Base-by-base conservation (phyloP, 1,284 basidiomycete species). In the Somion occarium region DNA sequence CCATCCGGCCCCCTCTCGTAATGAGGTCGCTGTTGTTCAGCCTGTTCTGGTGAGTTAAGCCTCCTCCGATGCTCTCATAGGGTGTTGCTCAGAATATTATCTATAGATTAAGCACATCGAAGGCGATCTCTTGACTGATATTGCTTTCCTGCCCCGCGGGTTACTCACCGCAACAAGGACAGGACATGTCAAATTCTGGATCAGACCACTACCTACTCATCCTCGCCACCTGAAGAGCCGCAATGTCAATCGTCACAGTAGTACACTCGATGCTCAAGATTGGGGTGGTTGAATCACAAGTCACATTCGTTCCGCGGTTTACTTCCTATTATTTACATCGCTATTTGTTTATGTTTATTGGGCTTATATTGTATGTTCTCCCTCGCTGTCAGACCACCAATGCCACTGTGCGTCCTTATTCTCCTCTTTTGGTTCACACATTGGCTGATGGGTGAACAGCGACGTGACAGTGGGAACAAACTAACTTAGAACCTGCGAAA, bases 21-120 rank as follows among this genome's bases (percentile, higher is more conserved):
- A 88, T 55, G 93, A 97, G 59, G 85, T 96, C 5, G 89, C 93
- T 3, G 80, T 92, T 24, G 83, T 97, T 2, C 94, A 97, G 63
- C 94, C 94, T 23, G 91, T 96, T 34, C 72, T 96, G 59, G 91
- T 93, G 88, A 30, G 12, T 24, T 24, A 24, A n/a, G 12, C 38
- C 12, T 41, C 26, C 20, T 38, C 76, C 22, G n/a, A 19, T 37
- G 22, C 34, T 46, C 44, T 34, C 20, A 52, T 62, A 15, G 58
- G 41, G 52, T 25, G 19, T 26, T 26, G 46, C 27, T 18, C 50
- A 38, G 12, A 42, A 19, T n/a, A 39, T 53, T 37, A 18, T 23
- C 15, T 20, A 26, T 61, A 92, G 89, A 77, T 89, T 7, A 92
- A 93, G 63, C 76, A 83, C 34, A 73, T 92, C 25, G 91, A 93